These are phyloP conservation scores for Rhododendron griersonianum DNA, from an alignment of 148 eudicot species.

Conservation along the genomic window DNA sequence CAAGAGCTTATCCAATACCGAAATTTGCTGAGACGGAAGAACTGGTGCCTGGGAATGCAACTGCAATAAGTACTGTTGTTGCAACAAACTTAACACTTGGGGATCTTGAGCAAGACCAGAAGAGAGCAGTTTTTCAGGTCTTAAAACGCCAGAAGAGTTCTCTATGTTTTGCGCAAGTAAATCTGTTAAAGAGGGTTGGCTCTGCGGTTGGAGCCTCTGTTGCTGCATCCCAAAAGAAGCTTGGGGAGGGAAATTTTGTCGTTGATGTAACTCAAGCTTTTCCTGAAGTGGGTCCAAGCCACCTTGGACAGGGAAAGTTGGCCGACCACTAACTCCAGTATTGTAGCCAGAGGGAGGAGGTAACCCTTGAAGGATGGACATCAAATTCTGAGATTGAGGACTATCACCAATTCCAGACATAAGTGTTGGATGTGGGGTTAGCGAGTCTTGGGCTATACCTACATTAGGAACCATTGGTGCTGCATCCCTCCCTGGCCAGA, in stretches of 20 bases:
- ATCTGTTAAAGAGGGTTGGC: conserved; percentile 40
- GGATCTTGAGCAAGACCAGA: conserved; percentile 75
- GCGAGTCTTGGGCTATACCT: conserved; percentile 39
- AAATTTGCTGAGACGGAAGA: conserved; percentile 50
- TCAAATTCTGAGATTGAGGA: conserved; percentile 53
- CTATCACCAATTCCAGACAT: conserved; percentile 43
- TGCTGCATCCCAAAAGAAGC: conserved; percentile 52
- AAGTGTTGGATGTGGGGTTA: conserved; percentile 41
- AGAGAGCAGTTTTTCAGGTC: conserved; percentile 57
- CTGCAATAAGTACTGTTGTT: conserved; percentile 79
- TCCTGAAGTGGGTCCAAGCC: conserved; percentile 50
- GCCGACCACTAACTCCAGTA: conserved; percentile 49
- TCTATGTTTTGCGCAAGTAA: conserved; percentile 44
- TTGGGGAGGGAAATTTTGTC: conserved; percentile 52
- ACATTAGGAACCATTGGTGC: conserved; percentile 37
- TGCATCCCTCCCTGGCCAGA: conserved; percentile 62
- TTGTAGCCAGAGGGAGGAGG: conserved; percentile 42
- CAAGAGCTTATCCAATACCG: conserved; percentile 68
- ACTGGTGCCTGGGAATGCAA: conserved; percentile 58
- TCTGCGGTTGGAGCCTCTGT: conserved; percentile 58
- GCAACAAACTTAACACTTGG: conserved; percentile 64
- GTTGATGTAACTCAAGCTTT: conserved; percentile 51
- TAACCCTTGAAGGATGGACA: conserved; percentile 67
- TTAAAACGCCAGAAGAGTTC: conserved; percentile 34
- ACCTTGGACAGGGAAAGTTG: conserved; percentile 53